These are phyloP conservation scores for Leucaena leucocephala DNA, from an alignment of 306 rosid genomes.

Conservation along the genomic window DNA sequence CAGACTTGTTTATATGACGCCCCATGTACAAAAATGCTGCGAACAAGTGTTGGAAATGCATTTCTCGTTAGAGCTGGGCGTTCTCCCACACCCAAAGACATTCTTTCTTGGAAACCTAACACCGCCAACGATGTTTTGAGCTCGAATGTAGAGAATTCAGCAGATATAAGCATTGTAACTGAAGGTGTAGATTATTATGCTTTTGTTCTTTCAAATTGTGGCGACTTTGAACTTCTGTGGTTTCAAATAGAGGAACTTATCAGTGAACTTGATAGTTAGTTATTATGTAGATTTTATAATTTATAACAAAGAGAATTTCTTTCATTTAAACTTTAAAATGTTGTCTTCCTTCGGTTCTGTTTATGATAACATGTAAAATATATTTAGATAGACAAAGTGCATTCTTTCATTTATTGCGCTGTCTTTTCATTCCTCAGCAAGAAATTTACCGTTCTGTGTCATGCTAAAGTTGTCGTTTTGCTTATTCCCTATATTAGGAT, in stretches of 20 bases:
- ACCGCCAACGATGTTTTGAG: background rate
- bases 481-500: too few relatives aligned
- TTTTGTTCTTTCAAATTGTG: background rate
- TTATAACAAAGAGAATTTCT: background rate
- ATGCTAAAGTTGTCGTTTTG: background rate
- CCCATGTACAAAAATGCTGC: background rate
- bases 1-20: background rate
- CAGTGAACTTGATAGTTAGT: background rate
- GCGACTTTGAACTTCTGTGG: background rate
- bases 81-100: slow-evolving; percentile 29
- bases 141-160: background rate
- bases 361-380: background rate
- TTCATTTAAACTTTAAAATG: background rate
- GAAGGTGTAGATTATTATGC: slow-evolving; percentile 6
- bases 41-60: background rate
- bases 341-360: background rate
- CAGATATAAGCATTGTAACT: background rate
- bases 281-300: background rate
- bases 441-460: background rate
- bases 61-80: slow-evolving; percentile 26
- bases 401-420: background rate
- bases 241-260: background rate
- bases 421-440: slow-evolving; percentile 9
- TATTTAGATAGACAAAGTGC: background rate
- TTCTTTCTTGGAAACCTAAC: slow-evolving; percentile 15